Evolutionary conservation across 108 stramenopile genomes (phyloP).

Genomic region (Chaetoceros tenuissimus): DNA sequence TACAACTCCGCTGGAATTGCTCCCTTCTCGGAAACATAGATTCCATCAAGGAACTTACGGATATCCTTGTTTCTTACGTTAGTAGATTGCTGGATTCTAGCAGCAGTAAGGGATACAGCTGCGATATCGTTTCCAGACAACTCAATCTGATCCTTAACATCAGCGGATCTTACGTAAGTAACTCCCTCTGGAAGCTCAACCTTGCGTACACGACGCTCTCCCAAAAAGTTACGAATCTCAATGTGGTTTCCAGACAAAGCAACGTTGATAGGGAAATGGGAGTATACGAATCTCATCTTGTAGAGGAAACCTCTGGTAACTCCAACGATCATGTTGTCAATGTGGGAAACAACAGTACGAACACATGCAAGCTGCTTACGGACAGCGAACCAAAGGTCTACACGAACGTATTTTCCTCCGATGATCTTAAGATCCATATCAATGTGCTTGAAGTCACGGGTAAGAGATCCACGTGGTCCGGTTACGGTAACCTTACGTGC

Average conservation of each 20-base stretch:
- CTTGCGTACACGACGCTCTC: conserved; percentile 95
- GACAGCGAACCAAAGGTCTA: conserved; percentile 97
- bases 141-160: conserved; percentile 99
- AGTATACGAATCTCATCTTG: conserved; percentile 99
- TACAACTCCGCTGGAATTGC: conserved; percentile 54
- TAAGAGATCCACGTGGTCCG: conserved; percentile 89
- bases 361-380: conserved; percentile 96
- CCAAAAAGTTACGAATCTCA: conserved; percentile 99
- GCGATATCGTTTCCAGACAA: conserved; percentile 95
- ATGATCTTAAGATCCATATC: conserved; percentile 72
- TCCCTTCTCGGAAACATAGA: conserved; percentile 98
- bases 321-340: conserved; percentile 98
- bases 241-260: conserved; percentile 68
- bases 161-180: conserved; percentile 81
- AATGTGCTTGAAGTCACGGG: conserved; percentile 94
- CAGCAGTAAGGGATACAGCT: conserved; percentile 90
- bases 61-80: conserved; percentile 98
- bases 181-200: conserved; percentile 89
- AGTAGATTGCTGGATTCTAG: conserved; percentile 93
- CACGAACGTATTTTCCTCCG: conserved; percentile 53
- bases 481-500: conserved; percentile 85
- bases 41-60: conserved; percentile 99
- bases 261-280: conserved; percentile 99
- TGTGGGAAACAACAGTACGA: conserved; percentile 97
- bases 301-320: conserved; percentile 97